Conservation (phyloP, 2,329 filamentous ascomycete species). For the Colletotrichum sp. region DNA sequence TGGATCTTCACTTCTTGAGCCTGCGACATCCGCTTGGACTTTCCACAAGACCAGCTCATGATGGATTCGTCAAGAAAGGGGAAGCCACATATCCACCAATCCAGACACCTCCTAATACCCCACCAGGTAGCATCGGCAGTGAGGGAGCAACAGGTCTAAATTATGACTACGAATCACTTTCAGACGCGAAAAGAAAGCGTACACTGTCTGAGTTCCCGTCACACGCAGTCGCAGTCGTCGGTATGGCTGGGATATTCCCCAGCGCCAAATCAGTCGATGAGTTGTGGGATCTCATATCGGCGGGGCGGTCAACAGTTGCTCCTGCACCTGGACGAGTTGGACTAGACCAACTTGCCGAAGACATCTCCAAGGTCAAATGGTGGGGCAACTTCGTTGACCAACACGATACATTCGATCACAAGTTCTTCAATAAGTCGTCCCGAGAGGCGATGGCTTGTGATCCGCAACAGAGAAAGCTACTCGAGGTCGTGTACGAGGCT, state of each 20-base stretch:
- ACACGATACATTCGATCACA: slow-evolving; percentile 35
- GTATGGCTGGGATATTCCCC: slow-evolving; percentile 46
- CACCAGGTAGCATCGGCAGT: not conserved
- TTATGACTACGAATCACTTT: not conserved
- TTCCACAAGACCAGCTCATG: not conserved
- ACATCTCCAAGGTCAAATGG: not conserved
- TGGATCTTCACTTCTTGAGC: not conserved
- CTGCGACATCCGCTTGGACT: not conserved
- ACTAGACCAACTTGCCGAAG: not conserved
- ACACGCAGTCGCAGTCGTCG: slow-evolving; percentile 40
- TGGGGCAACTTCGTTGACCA: slow-evolving; percentile 27
- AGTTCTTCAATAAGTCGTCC: slow-evolving; percentile 42
- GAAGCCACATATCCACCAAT: not conserved
- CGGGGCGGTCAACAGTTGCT: slow-evolving; percentile 12
- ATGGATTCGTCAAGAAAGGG: not conserved
- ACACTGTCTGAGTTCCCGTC: slow-evolving; percentile 35
- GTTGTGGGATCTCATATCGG: slow-evolving; percentile 33
- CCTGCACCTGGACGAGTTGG: not conserved
- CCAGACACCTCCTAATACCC: not conserved
- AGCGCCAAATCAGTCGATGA: slow-evolving; percentile 39
- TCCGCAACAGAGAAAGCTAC: slow-evolving; percentile 40
- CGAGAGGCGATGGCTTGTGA: slow-evolving; percentile 41
- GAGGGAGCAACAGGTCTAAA: not conserved
- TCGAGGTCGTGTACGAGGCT: slow-evolving; percentile 46
- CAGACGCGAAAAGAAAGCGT: not conserved